Percentiles rank a stretch among this genome's conserved stretches.
Conservation (phyloP, 2,329 filamentous ascomycete species). For the Fusarium oligoseptatum region DNA sequence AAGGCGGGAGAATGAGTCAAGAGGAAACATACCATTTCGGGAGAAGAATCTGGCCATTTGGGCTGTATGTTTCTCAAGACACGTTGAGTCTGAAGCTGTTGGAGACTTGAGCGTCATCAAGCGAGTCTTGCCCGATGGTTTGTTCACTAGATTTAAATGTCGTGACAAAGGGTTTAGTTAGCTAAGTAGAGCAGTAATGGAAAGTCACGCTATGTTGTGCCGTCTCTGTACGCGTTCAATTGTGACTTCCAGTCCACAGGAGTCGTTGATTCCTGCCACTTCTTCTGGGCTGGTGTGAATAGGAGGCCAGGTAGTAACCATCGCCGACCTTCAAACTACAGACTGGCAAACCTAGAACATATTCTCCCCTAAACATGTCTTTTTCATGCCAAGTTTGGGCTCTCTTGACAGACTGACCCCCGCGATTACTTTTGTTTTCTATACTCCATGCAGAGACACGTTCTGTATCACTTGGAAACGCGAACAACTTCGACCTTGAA, state of each 20-base stretch:
- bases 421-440: not conserved
- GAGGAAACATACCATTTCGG: not conserved
- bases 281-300: not conserved
- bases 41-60: not conserved
- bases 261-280: conserved; percentile 12
- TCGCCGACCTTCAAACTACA: not conserved
- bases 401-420: not conserved
- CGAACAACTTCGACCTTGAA: not conserved
- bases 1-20: conserved; percentile 14
- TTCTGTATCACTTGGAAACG: conserved; percentile 13
- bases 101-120: not conserved
- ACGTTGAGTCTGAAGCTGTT: not conserved
- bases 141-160: not conserved
- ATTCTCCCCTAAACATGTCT: not conserved
- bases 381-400: not conserved
- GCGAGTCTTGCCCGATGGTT: not conserved
- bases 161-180: not conserved
- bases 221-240: conserved; percentile 12
- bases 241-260: conserved; percentile 23
- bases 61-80: not conserved
- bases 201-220: conserved; percentile 14
- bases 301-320: not conserved
- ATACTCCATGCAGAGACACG: conserved; percentile 19
- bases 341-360: not conserved
- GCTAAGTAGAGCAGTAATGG: not conserved